Evolutionary conservation across 1,284 basidiomycete species (phyloP).

Genomic region (Ceratobasidium sp.): DNA sequence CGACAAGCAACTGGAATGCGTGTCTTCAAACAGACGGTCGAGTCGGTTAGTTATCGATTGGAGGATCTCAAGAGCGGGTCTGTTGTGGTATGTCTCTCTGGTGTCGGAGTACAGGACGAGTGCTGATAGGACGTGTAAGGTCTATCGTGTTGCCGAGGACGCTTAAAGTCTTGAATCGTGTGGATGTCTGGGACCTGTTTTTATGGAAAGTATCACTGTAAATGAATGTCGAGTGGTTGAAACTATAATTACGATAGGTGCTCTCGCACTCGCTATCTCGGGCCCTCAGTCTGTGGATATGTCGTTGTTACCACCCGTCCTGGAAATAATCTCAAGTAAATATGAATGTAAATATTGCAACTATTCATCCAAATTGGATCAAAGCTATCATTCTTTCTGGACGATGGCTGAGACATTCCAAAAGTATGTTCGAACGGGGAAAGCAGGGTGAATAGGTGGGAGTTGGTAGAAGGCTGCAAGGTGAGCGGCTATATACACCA

Average conservation of each 20-base stretch:
- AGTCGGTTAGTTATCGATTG: conserved; percentile 83
- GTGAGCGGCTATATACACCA: neutral
- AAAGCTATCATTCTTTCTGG: neutral
- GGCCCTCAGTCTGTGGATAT: neutral
- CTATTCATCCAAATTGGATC: neutral
- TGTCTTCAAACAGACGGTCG: conserved; percentile 68
- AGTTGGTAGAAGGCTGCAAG: neutral
- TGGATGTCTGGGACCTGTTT: neutral
- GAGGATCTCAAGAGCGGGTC: conserved; percentile 90
- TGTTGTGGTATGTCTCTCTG: conserved; percentile 70
- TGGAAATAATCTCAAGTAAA: neutral
- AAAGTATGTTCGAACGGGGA: too few relatives aligned
- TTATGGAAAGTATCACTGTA: conserved; percentile 34
- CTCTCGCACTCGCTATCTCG: conserved; percentile 1
- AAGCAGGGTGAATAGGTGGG: too few relatives aligned
- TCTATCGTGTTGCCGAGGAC: conserved; percentile 39
- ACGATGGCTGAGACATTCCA: neutral
- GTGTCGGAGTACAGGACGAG: neutral
- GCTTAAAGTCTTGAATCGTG: conserved; percentile 22
- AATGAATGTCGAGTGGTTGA: conserved; percentile 27
- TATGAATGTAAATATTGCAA: neutral
- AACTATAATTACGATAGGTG: conserved; percentile 11
- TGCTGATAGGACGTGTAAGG: conserved; percentile 18
- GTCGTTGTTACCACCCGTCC: neutral
- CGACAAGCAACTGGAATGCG: conserved; percentile 26